Percentiles rank a stretch among this genome's conserved stretches.
Conservation (phyloP, 1,139 yeast species). For the Nakaseomyces sp. region DNA sequence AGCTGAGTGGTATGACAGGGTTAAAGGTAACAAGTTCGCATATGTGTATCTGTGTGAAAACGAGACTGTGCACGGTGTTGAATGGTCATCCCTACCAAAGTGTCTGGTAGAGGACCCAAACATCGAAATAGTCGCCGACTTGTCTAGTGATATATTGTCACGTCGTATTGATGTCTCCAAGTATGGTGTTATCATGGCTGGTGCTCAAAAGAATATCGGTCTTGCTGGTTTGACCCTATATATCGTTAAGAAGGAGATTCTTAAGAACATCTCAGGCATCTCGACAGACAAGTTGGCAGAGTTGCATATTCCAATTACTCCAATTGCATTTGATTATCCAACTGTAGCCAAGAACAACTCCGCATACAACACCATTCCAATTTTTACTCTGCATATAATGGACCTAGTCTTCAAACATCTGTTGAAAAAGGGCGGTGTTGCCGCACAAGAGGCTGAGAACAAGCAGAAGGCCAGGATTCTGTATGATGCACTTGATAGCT, state of each 20-base stretch:
- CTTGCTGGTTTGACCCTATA: conserved; percentile 90
- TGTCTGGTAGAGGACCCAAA: conserved; percentile 50
- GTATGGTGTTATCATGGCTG: conserved; percentile 86
- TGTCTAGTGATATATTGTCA: conserved; percentile 88
- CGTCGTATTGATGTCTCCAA: conserved; percentile 70
- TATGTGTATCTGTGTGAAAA: conserved; percentile 89
- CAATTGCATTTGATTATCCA: conserved; percentile 83
- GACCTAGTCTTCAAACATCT: conserved; percentile 65
- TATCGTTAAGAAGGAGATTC: conserved; percentile 70
- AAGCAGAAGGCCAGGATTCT: conserved; percentile 50
- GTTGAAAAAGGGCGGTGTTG: conserved; percentile 52
- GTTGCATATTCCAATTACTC: conserved; percentile 63
- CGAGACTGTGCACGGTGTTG: conserved; percentile 93
- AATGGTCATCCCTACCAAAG: conserved; percentile 51
- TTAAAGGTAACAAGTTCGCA: conserved; percentile 48
- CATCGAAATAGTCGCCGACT: conserved; percentile 81
- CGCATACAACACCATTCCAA: conserved; percentile 90
- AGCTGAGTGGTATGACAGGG: conserved; percentile 47
- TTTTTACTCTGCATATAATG: conserved; percentile 79
- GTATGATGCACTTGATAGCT: conserved; percentile 56
- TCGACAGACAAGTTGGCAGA: conserved; percentile 51
- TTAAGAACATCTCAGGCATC: conserved; percentile 46
- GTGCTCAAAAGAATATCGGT: conserved; percentile 97
- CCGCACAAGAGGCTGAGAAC: conserved; percentile 49
- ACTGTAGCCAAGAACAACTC: conserved; percentile 82